Conservation (phyloP, 2,329 filamentous ascomycete species). For the Rasamsonia emersonii region DNA sequence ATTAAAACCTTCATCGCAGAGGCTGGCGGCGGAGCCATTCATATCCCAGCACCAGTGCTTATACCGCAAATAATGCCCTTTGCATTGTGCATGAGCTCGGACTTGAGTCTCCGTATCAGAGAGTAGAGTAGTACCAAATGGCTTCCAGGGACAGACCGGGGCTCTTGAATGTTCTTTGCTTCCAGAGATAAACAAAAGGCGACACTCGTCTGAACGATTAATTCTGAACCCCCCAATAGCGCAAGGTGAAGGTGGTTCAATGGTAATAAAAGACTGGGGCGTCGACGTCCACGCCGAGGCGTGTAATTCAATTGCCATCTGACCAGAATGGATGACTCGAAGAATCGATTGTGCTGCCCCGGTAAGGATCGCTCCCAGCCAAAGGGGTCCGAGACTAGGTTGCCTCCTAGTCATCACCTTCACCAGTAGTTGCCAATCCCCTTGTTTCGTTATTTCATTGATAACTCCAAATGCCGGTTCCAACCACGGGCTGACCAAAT, state of each 20-base stretch:
- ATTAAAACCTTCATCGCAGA: no score
- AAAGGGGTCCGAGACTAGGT: conserved; percentile 12
- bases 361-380: conserved; percentile 15
- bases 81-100: conserved; percentile 13
- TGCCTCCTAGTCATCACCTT: conserved; percentile 11
- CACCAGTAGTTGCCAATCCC: conserved; percentile 4
- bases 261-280: conserved; percentile 13
- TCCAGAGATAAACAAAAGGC: conserved; percentile 16
- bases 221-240: conserved; percentile 6
- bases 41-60: conserved; percentile 15
- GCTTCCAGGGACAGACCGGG: no score
- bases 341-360: conserved; percentile 10
- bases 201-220: conserved; percentile 15
- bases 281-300: conserved; percentile 13
- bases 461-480: conserved; percentile 14
- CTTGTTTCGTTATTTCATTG: conserved; percentile 7
- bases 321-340: conserved; percentile 8
- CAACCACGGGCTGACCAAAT: conserved; percentile 16
- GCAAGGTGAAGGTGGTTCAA: conserved; percentile 1
- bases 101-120: conserved; percentile 13
- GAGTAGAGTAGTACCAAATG: conserved; percentile 12
- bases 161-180: no score
- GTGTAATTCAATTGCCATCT: conserved; percentile 11
- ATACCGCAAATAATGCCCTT: conserved; percentile 14
- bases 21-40: no score